Base-by-base conservation (phyloP, 805 yeast species). In the Ogataea paradorogensis region DNA sequence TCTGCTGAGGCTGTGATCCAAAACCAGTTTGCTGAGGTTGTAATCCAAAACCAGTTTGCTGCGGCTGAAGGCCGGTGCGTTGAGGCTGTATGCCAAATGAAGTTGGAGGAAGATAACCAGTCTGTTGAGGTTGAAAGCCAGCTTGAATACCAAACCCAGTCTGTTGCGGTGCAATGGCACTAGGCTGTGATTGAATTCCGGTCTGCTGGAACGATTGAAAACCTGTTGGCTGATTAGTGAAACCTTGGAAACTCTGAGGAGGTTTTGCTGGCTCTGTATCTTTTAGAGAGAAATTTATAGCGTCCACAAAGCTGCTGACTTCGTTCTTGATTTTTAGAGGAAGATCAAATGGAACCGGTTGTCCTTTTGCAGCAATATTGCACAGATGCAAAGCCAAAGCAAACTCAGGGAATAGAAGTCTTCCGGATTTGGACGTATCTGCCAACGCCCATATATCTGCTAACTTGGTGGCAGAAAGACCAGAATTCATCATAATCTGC, bases 401-500 rank as follows among this genome's bases (percentile, higher is more conserved):
- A 70, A 91, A 91, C 62, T 91, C 97, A 2, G 98, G 98, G 58
- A 90, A 91, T 52, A 91, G 65, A 45, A 91, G 74, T 40, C 79
- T 73, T 2, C 98, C 98, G 7, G 93, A 81, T 53, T 79, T 83
- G 52, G 81, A 84, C 2, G 95, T 82, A 57, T 91, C 98, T n/a
- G 95, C 76, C 42, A 91, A 68, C 16, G 84, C 80, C 98, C 98
- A 91, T 45, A 91, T 84, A 52, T 79, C 87, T 3, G 91, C 91
- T 51, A 91, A 71, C 30, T 82, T 78, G 18, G 76, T 70, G 3
- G 95, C 88, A 29, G 78, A 69, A 38, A 91, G 69, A 6, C 87
- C 86, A 0, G 96, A 89, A 50, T 85, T 77, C 66, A 87, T 69
- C 52, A 91, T 70, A 44, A 91, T 82, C 46, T 79, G 81, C 51